Base-by-base conservation (phyloP, 2,329 filamentous ascomycete genomes). In the Fusarium sublunatum region DNA sequence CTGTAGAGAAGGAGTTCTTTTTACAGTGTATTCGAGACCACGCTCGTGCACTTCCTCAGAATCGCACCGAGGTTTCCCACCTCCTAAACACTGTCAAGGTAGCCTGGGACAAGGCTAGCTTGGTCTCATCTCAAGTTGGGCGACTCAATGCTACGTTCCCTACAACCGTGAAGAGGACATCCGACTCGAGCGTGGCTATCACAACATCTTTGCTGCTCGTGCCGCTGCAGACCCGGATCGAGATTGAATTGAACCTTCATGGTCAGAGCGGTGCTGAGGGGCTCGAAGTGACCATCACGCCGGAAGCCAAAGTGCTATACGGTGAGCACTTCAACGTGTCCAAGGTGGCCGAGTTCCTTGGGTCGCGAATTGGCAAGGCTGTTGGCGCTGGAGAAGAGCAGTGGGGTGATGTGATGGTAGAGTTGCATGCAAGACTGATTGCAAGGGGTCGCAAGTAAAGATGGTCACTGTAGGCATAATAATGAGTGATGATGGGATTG, bases 281-380 rank as follows among this genome's bases (percentile, higher is more conserved):
- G 4, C 76, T 89, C 10, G 81, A 85, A 1, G 80, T 91, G 32
- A 74, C 75, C 12, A 77, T 90, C 24, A 77, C 76, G 6, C 80
- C 83, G 2, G 78, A 78, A 22, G 90, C 87, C 0, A 81, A 80
- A 48, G 86, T 93, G 1, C 79, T 92, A 3, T 95, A 95, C 72
- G 91, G 91, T 0, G 91, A 94, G 76, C 82, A 85, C 58, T 93
- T 93, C 74, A 91, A 92, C 64, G 86, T 88, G 64, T 84, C 81
- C 45, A 93, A 91, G 75, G 88, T 95, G 80, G 80, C 78, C n/a
- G 89, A 92, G 52, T 93, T 91, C 65, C 72, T 95, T 61, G 74
- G 79, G 11, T 82, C 83, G 32, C 73, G 72, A 81, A 83, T 73
- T 77, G 89, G 70, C 75, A 80, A 42, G 66, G 70, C n/a, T 75